Conservation (phyloP, 306 rosid genomes). For the Acacia crassicarpa region DNA sequence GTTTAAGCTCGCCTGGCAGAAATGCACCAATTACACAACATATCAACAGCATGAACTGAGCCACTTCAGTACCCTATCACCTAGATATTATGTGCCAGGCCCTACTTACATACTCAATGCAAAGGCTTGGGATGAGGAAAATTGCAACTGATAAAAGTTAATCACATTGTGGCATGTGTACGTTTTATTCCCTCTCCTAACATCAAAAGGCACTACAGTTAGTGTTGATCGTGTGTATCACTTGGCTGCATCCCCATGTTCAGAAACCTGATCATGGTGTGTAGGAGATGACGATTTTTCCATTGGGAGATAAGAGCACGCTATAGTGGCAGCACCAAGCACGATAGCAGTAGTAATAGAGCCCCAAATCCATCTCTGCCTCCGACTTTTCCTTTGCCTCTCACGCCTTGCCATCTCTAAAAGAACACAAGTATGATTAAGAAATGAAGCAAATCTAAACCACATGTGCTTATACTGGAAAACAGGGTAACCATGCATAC, state of each 20-base stretch:
- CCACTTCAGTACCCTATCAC: constrained; percentile 19
- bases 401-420: constrained; percentile 76
- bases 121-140: constrained; percentile 43
- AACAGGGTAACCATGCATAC: constrained; percentile 2
- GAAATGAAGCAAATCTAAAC: neutral
- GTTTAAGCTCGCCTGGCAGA: neutral
- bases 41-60: constrained; percentile 24
- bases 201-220: constrained; percentile 24
- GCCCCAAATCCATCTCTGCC: constrained; percentile 95
- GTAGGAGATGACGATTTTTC: constrained; percentile 44
- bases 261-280: constrained; percentile 35
- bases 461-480: constrained; percentile 1
- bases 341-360: constrained; percentile 63
- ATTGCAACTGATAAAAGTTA: constrained; percentile 39
- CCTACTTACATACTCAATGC: constrained; percentile 29
- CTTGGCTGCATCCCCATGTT: constrained; percentile 43
- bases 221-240: constrained; percentile 34
- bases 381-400: constrained; percentile 64
- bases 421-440: constrained; percentile 28
- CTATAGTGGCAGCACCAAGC: constrained; percentile 70
- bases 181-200: constrained; percentile 52
- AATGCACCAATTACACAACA: constrained; percentile 20
- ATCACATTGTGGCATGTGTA: constrained; percentile 45
- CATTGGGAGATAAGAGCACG: constrained; percentile 71
- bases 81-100: constrained; percentile 28